Evolutionary conservation across 257 asterid species (phyloP).

Genomic region (Oldenlandia corymbosa): DNA sequence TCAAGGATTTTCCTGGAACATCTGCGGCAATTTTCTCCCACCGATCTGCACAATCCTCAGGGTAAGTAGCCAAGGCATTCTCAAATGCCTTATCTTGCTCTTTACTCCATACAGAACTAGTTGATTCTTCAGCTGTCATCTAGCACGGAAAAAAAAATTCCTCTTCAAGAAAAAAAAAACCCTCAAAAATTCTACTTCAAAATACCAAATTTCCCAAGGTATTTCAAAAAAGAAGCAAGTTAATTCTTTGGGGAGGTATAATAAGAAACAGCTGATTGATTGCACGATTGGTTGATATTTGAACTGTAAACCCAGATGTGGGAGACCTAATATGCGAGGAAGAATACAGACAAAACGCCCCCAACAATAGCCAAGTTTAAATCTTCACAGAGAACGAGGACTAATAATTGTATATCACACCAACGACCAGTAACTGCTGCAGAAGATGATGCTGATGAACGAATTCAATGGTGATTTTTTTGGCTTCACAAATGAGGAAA

Average conservation of each 20-base stretch:
- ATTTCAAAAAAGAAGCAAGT: background rate
- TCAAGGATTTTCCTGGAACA: constrained; percentile 66
- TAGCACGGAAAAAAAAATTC: constrained; percentile 20
- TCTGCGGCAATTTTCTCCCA: constrained; percentile 84
- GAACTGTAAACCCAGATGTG: constrained; percentile 22
- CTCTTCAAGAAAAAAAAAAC: background rate
- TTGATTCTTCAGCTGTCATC: constrained; percentile 67
- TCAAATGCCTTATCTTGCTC: constrained; percentile 76
- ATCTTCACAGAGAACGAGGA: constrained; percentile 16
- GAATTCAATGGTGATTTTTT: constrained; percentile 34
- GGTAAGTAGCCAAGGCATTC: constrained; percentile 63
- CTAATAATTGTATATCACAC: constrained; percentile 26
- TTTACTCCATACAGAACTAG: constrained; percentile 67
- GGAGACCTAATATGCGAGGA: constrained; percentile 28
- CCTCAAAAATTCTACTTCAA: constrained; percentile 11
- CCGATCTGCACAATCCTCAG: constrained; percentile 55
- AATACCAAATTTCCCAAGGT: background rate
- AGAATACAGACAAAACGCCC: constrained; percentile 21
- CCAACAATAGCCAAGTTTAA: constrained; percentile 21
- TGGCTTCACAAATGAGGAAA: constrained; percentile 30
- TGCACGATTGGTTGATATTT: constrained; percentile 22
- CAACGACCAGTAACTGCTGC: constrained; percentile 25
- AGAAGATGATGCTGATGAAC: constrained; percentile 23
- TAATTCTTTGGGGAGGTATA: background rate
- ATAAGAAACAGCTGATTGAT: constrained; percentile 13